Base-by-base conservation (phyloP, 768 basidiomycete genomes). In the Saitozyma podzolica region DNA sequence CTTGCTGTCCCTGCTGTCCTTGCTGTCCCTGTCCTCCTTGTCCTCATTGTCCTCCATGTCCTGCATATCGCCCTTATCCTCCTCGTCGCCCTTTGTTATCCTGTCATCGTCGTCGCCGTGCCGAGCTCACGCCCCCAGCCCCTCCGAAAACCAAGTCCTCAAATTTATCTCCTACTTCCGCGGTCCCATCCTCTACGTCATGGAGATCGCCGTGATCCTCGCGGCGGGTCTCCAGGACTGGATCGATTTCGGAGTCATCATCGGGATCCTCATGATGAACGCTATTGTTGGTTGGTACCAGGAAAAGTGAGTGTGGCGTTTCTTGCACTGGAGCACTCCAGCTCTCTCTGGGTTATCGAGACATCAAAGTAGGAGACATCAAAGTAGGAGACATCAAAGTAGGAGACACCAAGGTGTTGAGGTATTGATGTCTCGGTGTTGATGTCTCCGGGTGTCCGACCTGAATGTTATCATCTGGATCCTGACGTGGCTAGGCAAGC, bases 171-270 rank as follows among this genome's bases (percentile, higher is more conserved):
- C 76, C 0, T 84, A 83, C 69, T 84, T 83, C 70, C 78, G 80
- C 19, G 83, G 83, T 42, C 80, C 81, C 3, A 81, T 83, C 58
- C 67, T 82, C 8, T 82, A 80, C 52, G 79, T 83, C 42, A 84
- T 84, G 83, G 83, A 84, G 64, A 65, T 84, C 40, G 83, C 83
- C 1, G 83, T 83, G 50, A 50, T 82, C 17, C 79, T 84, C 17
- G 74, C 83, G 37, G 83, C 80, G 29, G 83, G 83, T 66, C 75
- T 84, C 10, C 75, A 75, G 54, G 82, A 83, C 67, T 84, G 83
- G 83, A 81, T 83, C 56, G 82, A 83, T 62, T 82, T 84, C 60
- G 83, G 83, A 63, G 83, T 84, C 52, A 84, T 83, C 59, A 82
- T 83, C 53, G 68, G 47, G 14, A 64, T 63, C 50, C 62, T 63